A percentile compares a stretch with the other conserved stretches of the same genome.
phyloP scores from a whole-genome alignment of 768 basidiomycete species.

The Saitozyma podzolica region DNA sequence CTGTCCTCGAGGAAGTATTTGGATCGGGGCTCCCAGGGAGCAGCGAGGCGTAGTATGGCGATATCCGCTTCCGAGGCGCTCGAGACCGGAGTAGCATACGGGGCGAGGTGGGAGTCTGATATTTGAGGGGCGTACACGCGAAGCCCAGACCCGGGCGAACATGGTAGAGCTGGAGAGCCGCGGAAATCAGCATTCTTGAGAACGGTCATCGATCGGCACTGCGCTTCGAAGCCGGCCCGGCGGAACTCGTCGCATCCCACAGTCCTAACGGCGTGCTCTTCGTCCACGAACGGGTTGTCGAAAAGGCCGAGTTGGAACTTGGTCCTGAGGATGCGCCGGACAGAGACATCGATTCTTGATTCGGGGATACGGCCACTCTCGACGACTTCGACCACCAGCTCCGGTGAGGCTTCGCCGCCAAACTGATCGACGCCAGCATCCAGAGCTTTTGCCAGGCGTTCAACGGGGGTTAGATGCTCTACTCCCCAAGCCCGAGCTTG shows the following conservation, averaged over 20 bases:
- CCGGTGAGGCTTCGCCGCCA: slow-evolving; percentile 15
- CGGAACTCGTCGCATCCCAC: slow-evolving; percentile 6
- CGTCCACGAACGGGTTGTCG: slow-evolving; percentile 15
- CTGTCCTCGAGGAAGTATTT: slow-evolving; percentile 5
- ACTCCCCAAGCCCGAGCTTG: slow-evolving; percentile 17
- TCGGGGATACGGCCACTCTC: slow-evolving; percentile 11
- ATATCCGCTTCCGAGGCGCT: slow-evolving; percentile 7
- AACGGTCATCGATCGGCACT: slow-evolving; percentile 9
- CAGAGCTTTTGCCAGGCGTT: slow-evolving; percentile 12
- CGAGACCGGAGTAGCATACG: not conserved
- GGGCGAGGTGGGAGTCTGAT: not conserved
- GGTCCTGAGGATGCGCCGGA: slow-evolving; percentile 3
- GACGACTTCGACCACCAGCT: slow-evolving; percentile 11
- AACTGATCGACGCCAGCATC: slow-evolving; percentile 21
- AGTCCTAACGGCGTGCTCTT: slow-evolving; percentile 6
- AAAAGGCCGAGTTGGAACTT: slow-evolving; percentile 13
- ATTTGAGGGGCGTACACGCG: slow-evolving; percentile 7
- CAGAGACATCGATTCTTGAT: slow-evolving; percentile 15
- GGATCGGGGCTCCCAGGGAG: slow-evolving; percentile 4
- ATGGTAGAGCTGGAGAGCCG: too few species aligned
- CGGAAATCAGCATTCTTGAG: slow-evolving; percentile 5
- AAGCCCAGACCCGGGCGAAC: not conserved
- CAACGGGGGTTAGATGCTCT: slow-evolving; percentile 13
- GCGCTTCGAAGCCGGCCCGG: slow-evolving; percentile 8
- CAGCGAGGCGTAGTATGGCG: slow-evolving; percentile 8